These are phyloP conservation scores for Phialophora chinensis DNA, from an alignment of 2,329 filamentous ascomycete species.

Conservation along the genomic window DNA sequence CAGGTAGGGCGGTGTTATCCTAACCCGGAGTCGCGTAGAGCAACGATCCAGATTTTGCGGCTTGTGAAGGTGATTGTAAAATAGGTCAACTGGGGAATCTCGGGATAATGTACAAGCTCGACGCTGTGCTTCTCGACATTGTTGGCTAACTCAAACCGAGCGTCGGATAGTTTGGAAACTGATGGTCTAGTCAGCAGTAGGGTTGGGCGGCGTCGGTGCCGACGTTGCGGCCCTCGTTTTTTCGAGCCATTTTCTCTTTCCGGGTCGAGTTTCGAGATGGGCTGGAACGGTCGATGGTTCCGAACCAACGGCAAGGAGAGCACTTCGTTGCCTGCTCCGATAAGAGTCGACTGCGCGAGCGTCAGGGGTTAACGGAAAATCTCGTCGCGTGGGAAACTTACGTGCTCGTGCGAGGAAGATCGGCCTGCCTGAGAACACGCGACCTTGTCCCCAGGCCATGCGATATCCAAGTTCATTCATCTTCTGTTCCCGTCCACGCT, in stretches of 20 bases:
- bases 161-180: not conserved
- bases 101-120: slow-evolving; percentile 26
- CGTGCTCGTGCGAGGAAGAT: slow-evolving; percentile 89
- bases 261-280: slow-evolving; percentile 86
- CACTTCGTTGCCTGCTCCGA: slow-evolving; percentile 84
- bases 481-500: slow-evolving; percentile 81
- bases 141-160: slow-evolving; percentile 1
- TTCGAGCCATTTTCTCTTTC: slow-evolving; percentile 78
- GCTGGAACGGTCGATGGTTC: slow-evolving; percentile 75
- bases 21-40: not conserved
- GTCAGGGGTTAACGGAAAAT: slow-evolving; percentile 28
- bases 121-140: slow-evolving; percentile 23
- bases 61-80: not conserved
- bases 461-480: slow-evolving; percentile 92
- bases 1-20: not conserved
- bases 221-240: slow-evolving; percentile 48
- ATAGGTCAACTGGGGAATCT: not conserved
- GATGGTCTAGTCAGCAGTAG: slow-evolving; percentile 24
- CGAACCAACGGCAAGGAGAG: slow-evolving; percentile 78
- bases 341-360: slow-evolving; percentile 79
- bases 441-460: slow-evolving; percentile 95
- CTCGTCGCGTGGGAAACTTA: slow-evolving; percentile 60
- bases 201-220: slow-evolving; percentile 29
- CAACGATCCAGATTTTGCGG: not conserved
- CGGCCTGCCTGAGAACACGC: slow-evolving; percentile 84